Evolutionary conservation across 139 green algal genomes (phyloP), one percentile per base, ranked within the genome.

Genomic region (Chlorella sp.): DNA sequence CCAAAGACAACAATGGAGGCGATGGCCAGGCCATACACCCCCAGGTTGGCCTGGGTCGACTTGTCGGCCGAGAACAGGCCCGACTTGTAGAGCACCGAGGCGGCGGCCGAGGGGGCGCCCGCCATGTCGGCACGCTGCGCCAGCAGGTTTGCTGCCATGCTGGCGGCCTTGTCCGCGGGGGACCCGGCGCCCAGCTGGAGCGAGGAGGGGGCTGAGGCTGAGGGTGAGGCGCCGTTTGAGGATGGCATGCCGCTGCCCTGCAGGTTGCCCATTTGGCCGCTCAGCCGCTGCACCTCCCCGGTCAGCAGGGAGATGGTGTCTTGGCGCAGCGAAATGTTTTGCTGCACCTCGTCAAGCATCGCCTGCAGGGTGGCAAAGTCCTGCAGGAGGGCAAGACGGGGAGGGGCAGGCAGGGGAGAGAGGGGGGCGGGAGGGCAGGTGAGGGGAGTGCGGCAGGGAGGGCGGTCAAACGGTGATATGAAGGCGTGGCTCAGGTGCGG

Each of bases 341-440:
- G 26, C 84, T 88, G 84, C 66, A 88, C 80, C 84, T 88, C 84
- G 39, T 88, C 84, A 68, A 88, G 77, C 84, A 88, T 88, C 4
- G 84, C 30, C 84, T 88, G 84, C 66, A 88, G 84, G 26, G 84
- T 88, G 68, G 84, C 84, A 88, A 88, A 88, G 84, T 88, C 84
- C 84, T 88, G 84, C 84, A 48, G 80, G 73, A 1, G n/a, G 28
- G 73, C 66, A 14, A 0, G 73, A 5, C n/a, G 1, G 68, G 68
- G 24, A 34, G 4, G 21, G 68, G 68, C 24, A 32, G 68, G 68
- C 21, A 34, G 68, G 68, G 7, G 68, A 4, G 9, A 26, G 24
- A 76, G 68, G 21, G 64, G 64, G 64, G 64, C 64, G 64, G 22
- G 19, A 28, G 64, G 64, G 22, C 19, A 71, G 5, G 64, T 71